phyloP scores from a whole-genome alignment of 164 flowering plant species.

The Cinnamomum chago region DNA sequence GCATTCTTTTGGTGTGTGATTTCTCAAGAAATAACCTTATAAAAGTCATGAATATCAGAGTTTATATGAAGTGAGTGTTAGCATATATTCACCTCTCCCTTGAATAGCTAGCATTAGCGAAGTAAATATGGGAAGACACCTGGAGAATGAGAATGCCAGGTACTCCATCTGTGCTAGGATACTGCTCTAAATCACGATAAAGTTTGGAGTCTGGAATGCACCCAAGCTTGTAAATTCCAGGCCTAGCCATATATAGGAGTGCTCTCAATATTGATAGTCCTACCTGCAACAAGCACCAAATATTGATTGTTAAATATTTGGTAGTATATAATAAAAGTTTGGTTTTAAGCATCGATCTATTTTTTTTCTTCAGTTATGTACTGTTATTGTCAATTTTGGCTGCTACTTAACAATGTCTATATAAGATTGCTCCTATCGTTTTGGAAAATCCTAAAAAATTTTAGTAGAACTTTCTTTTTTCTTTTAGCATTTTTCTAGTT shows the following conservation, averaged over 20 bases:
- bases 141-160: constrained; percentile 56
- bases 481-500: too few relatives aligned
- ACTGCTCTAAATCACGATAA: constrained; percentile 63
- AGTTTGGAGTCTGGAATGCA: constrained; percentile 39
- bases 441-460: not conserved
- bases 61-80: too few relatives aligned
- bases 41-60: too few relatives aligned
- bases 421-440: too few relatives aligned
- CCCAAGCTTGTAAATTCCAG: constrained; percentile 63
- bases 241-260: constrained; percentile 72
- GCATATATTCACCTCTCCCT: constrained; percentile 53
- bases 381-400: not conserved
- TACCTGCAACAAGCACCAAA: constrained; percentile 35
- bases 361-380: not conserved
- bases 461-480: too few relatives aligned
- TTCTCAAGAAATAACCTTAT: not conserved
- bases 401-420: not conserved
- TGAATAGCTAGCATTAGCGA: constrained; percentile 51
- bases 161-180: constrained; percentile 34
- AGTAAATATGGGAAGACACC: constrained; percentile 75
- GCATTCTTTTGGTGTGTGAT: not conserved
- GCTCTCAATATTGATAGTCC: constrained; percentile 55
- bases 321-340: too few relatives aligned
- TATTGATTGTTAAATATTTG: not conserved
- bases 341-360: not conserved